Conservation (phyloP, 805 yeast genomes). For the Lachancea sp. region DNA sequence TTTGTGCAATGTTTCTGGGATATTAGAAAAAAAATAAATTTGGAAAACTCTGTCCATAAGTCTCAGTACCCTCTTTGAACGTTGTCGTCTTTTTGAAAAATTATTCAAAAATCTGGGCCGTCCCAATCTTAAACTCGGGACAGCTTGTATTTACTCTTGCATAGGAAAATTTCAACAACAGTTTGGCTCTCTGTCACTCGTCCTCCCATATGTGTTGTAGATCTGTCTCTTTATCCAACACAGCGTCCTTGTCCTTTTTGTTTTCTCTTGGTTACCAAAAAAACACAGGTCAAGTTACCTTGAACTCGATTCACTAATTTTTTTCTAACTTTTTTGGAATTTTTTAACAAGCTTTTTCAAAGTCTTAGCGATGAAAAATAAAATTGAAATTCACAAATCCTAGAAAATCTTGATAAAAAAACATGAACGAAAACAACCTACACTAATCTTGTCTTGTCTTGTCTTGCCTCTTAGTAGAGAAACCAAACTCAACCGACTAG, state of each 20-base stretch:
- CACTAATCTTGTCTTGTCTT: no score
- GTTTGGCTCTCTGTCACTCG: background rate
- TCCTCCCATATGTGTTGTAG: background rate
- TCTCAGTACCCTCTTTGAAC: no score
- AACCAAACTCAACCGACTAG: no score
- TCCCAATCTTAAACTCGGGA: constrained; percentile 7
- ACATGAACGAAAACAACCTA: background rate
- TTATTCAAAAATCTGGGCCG: background rate
- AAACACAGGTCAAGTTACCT: no score
- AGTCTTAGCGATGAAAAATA: constrained; percentile 3
- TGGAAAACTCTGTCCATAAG: no score
- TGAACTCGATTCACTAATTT: background rate
- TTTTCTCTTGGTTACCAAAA: no score
- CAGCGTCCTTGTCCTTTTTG: background rate
- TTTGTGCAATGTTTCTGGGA: background rate
- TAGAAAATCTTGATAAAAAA: background rate
- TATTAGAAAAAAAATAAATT: background rate
- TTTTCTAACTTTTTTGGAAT: background rate
- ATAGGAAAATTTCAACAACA: background rate
- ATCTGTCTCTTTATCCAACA: background rate
- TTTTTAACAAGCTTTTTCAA: background rate
- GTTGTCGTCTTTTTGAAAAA: background rate
- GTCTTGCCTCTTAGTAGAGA: no score
- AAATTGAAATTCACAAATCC: background rate
- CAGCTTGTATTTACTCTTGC: no score